These are phyloP conservation scores for Bacidia gigantensis DNA, from an alignment of 495 filamentous ascomycete genomes.

Conservation along the genomic window DNA sequence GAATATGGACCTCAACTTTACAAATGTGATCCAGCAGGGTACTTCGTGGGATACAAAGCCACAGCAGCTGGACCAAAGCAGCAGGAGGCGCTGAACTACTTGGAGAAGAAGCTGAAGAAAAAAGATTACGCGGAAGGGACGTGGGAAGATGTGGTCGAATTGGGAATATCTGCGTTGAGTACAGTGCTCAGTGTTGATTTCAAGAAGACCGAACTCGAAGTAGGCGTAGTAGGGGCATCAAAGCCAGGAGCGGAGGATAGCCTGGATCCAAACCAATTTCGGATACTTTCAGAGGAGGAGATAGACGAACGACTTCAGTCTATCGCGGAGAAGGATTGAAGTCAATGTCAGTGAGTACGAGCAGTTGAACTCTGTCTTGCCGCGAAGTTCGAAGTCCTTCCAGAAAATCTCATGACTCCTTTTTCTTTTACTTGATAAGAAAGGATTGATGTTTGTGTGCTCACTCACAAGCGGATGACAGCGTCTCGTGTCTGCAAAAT, in stretches of 20 bases:
- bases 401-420: neutral
- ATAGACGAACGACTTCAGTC: constrained; percentile 96
- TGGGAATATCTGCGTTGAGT: constrained; percentile 87
- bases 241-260: constrained; percentile 66
- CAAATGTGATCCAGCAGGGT: constrained; percentile 96
- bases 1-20: constrained; percentile 93
- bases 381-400: neutral
- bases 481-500: neutral
- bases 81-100: constrained; percentile 91
- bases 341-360: neutral
- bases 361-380: neutral
- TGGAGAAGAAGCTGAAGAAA: constrained; percentile 99
- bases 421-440: neutral
- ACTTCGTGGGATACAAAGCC: constrained; percentile 96
- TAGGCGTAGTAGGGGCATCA: constrained; percentile 87
- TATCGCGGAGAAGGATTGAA: constrained; percentile 93
- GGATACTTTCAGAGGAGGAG: constrained; percentile 87
- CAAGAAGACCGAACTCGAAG: constrained; percentile 97
- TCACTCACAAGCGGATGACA: neutral
- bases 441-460: neutral
- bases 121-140: constrained; percentile 84
- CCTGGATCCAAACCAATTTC: constrained; percentile 54
- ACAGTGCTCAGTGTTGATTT: constrained; percentile 96
- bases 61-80: constrained; percentile 94
- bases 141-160: constrained; percentile 97